Evolutionary conservation across 1,284 basidiomycete genomes (phyloP), one percentile per base, ranked within the genome.

Genomic region (Pholiota adiposa): DNA sequence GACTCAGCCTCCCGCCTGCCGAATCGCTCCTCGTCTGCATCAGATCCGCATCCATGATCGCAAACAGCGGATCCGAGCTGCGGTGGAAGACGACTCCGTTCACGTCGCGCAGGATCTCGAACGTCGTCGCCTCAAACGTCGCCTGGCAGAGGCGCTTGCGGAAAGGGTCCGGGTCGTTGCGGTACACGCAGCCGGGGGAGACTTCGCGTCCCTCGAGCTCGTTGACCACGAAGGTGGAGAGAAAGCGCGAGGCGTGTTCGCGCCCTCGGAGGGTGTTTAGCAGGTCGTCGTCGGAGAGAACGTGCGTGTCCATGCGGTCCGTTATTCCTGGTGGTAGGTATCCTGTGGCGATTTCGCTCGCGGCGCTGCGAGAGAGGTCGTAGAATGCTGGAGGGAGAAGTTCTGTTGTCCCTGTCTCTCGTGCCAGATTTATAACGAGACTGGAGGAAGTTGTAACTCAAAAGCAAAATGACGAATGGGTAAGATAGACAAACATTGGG

Each of bases 381-480:
- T 92, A 92, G 70, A 89, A 89, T 0, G 89, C 88, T 38, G 88
- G 80, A 8, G 89, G 83, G 2, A 92, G 77, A 14, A 90, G 73
- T 48, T 85, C 80, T 4, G 77, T 74, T 2, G 86, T 82, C 56
- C 82, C 75, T 36, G 85, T 79, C 63, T 83, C 81, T 54, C 83
- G 80, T n/a, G 88, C 88, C 43, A 92, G 82, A 63, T 87, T 86
- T 68, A 92, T 88, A 51, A 90, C 78, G 51, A 75, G 68, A 60
- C 77, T 80, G 58, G 21, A 40, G 43, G 23, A 46, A 27, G 29
- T 27, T 58, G 44, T 41, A 50, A 34, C 61, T 50, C 16, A 31
- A 34, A 18, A 14, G 27, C 4, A 12, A 34, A 48, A 38, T 51
- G 55, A 48, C 16, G 6, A 38, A 36, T 41, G 46, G 34, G 38